These are phyloP conservation scores for Helianthus annuus DNA, from an alignment of 129 eudicot genomes.

Conservation along the genomic window HanXRQr2.0-SUNRISE NC_035440.2:14808595-14809094, in stretches of 20 bases:
- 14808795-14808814: constrained; percentile 49
- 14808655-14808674: neutral
- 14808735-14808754: constrained; percentile 99
- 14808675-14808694: neutral
- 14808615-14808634: constrained; percentile 86
- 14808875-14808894: constrained; percentile 94
- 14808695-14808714: constrained; percentile 15
- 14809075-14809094: constrained; percentile 58
- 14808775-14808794: constrained; percentile 87
- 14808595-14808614: constrained; percentile 98
- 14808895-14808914: constrained; percentile 92
- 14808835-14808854: neutral
- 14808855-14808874: neutral
- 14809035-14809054: neutral
- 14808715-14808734: constrained; percentile 68
- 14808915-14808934: constrained; percentile 71
- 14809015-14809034: neutral
- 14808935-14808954: constrained; percentile 81
- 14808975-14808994: neutral
- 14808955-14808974: constrained; percentile 23
- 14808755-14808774: constrained; percentile 94
- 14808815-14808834: neutral
- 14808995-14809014: no score
- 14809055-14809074: constrained; percentile 64
- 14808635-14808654: neutral